Evolutionary conservation across 441 rosid species (phyloP).

Genomic region (Pelargonium cotyledonis): DNA sequence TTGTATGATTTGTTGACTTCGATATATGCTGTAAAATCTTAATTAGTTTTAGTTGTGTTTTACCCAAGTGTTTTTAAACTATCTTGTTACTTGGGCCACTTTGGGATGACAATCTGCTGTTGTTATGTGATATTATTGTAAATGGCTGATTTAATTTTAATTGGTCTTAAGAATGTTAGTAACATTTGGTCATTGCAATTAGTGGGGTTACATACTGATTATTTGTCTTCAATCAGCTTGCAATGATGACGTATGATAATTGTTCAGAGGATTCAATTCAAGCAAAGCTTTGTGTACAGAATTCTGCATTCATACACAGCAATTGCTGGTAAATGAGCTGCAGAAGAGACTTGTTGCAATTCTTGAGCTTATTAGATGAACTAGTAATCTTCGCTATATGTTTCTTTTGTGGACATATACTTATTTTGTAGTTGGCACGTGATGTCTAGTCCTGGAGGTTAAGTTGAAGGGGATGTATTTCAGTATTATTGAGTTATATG

Average conservation of each 20-base stretch:
- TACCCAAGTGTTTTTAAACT: neutral
- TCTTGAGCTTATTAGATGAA: conserved; percentile 22
- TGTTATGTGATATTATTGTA: too few relatives aligned
- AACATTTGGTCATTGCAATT: conserved; percentile 13
- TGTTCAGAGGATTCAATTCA: conserved; percentile 28
- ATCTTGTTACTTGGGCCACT: neutral
- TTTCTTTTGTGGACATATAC: neutral
- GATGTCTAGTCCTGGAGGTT: neutral
- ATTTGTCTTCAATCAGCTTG: conserved; percentile 45
- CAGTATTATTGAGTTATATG: neutral
- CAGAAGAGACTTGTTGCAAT: conserved; percentile 26
- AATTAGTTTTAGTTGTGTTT: neutral
- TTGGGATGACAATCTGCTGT: neutral
- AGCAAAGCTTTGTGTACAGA: conserved; percentile 26
- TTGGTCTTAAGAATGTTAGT: neutral
- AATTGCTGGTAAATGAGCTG: conserved; percentile 23
- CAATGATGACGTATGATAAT: conserved; percentile 59
- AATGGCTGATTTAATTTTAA: too few relatives aligned
- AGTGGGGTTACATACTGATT: conserved; percentile 30
- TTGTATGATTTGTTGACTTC: neutral
- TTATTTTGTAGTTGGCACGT: neutral
- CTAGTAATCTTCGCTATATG: conserved; percentile 10
- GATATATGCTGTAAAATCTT: neutral
- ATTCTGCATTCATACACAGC: conserved; percentile 23
- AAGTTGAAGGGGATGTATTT: conserved; percentile 5